Evolutionary conservation across 225 moss, liverwort and hornwort genomes (phyloP), one percentile per base, ranked within the genome.

Genomic region (Sphagnum contortum): DNA sequence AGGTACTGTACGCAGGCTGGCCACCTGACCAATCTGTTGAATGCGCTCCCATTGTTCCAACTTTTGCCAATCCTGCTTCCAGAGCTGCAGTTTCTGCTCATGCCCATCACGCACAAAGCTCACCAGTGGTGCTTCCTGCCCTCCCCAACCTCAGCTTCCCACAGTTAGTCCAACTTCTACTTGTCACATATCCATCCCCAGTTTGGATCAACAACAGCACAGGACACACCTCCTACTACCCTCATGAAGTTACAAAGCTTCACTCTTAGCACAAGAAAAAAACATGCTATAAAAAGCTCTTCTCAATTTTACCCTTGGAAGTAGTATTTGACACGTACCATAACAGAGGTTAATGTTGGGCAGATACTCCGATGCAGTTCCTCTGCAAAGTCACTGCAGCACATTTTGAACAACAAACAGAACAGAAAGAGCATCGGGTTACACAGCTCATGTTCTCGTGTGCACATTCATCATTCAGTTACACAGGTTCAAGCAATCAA

Each of bases 31-130:
- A 51, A 71, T 64, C 50, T 85, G 82, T 51, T 83, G 77, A 62
- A 87, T 73, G 49, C 62, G 90, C 72, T 86, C 87, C 96, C 96
- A 98, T 8, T 90, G 84, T 60, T 88, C 85, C 68, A 82, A 77
- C 81, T 85, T 87, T 72, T 87, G 81, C 67, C 91, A 87, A 48
- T 85, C 83, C 50, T 81, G 71, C 77, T 89, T 88, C 75, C 89
- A 84, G 62, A 78, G 80, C 60, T 79, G 73, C 70, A 88, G 70
- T 76, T 98, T 98, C 80, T 91, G 93, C 69, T 98, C 93, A 73
- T 98, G 96, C 50, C 81, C 92, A 65, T 93, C 93, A 62, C 90
- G 83, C n/a, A 98, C 80, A 74, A 85, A 98, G 79, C 87, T 75
- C 68, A 89, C 72, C 57, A 98, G 79, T 48, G 95, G 95, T 63